Evolutionary conservation across 345 rosid species (phyloP).

Genomic region (Lumnitzera racemosa): DNA sequence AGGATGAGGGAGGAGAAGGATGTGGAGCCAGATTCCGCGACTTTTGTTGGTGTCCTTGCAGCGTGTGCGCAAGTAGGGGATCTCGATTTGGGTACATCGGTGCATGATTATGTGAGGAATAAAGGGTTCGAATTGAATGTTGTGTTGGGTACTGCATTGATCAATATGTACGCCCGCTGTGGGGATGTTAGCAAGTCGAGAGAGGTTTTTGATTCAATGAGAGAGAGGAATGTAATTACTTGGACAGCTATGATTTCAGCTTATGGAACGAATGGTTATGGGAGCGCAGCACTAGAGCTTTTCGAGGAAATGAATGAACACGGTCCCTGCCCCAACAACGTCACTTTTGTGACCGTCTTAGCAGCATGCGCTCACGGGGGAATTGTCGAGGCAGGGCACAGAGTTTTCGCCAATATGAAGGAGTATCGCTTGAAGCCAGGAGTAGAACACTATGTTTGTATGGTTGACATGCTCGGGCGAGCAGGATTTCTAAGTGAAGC

Average conservation of each 20-base stretch:
- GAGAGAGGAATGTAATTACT: slow-evolving; percentile 60
- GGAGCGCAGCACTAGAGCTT: slow-evolving; percentile 44
- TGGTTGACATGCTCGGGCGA: slow-evolving; percentile 85
- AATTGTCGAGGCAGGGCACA: slow-evolving; percentile 48
- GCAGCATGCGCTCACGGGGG: slow-evolving; percentile 87
- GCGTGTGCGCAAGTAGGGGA: slow-evolving; percentile 78
- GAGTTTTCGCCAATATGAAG: slow-evolving; percentile 44
- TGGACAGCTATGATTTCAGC: slow-evolving; percentile 93
- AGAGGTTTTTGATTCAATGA: slow-evolving; percentile 58
- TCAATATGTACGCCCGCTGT: slow-evolving; percentile 79
- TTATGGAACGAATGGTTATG: slow-evolving; percentile 74
- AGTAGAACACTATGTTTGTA: slow-evolving; percentile 70
- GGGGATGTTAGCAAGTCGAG: slow-evolving; percentile 53
- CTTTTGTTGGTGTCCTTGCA: slow-evolving; percentile 55
- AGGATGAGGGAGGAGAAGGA: slow-evolving; percentile 42
- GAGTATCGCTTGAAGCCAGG: slow-evolving; percentile 41
- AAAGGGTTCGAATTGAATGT: slow-evolving; percentile 45
- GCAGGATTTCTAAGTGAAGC: slow-evolving; percentile 70
- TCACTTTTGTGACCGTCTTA: slow-evolving; percentile 73
- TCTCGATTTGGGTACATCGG: slow-evolving; percentile 52
- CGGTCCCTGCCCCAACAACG: slow-evolving; percentile 44
- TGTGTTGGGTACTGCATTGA: slow-evolving; percentile 62
- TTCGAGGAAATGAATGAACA: slow-evolving; percentile 39
- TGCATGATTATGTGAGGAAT: slow-evolving; percentile 36
- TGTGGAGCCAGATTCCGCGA: slow-evolving; percentile 52